Base-by-base conservation (phyloP, 768 basidiomycete genomes). In the Boletus pseudopeckii region DNA sequence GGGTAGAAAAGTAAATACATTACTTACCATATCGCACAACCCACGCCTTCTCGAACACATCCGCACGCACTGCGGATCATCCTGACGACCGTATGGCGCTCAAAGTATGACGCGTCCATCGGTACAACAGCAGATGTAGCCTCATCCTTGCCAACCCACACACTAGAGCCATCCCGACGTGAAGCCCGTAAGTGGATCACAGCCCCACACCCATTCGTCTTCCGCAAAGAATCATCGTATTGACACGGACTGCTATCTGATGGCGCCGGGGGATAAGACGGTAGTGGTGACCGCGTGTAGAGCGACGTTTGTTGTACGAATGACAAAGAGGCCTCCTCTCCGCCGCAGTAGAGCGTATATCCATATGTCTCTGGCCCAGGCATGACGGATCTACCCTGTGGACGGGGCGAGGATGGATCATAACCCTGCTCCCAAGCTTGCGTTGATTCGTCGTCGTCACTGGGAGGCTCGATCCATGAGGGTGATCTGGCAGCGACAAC, bases 1-100 rank as follows among this genome's bases (percentile, higher is more conserved):
- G 46, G 17, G 43, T 28, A 20, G n/a, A 52, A 49, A 48, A 40
- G 34, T 1, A 24, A 30, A 43, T 4, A 42, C 5, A 39, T 8
- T 7, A 69, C 77, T 63, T 48, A 77, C 82, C 83, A 86, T 42
- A 75, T 75, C 3, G 78, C 75, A 69, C 86, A 89, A 18, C 83
- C 86, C 10, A 89, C 73, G 6, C 84, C 85, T 66, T 87, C 84
- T 33, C 82, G 77, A 37, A 82, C 65, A 60, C 86, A 89, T 14
- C 86, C 85, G 58, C 86, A 88, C 3, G 80, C 70, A 56, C 78
- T 81, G 55, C 72, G 74, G 52, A 79, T 72, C 65, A 81, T 78
- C 65, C 77, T 77, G 37, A 78, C 75, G 17, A 77, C 71, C 14
- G 75, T 71, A 13, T 71, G 58, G 33, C 76, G 69, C 57, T 82